Percentiles rank a stretch among this genome's conserved stretches.
These are phyloP conservation scores for Candolleomyces aberdarensis DNA, from an alignment of 768 basidiomycete genomes.

Conservation along the genomic window DNA sequence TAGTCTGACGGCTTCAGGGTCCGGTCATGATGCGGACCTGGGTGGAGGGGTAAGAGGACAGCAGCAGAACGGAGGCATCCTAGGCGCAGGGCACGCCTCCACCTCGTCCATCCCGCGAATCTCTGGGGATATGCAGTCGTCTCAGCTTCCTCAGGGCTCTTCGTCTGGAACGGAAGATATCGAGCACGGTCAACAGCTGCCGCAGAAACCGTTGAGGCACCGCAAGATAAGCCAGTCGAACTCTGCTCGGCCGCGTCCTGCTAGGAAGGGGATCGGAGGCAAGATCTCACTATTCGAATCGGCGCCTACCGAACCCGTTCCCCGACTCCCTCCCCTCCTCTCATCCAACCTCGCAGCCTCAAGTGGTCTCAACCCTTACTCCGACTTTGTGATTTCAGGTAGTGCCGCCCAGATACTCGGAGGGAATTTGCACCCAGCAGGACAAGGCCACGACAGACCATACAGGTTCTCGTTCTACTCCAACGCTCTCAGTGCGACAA, in stretches of 20 bases:
- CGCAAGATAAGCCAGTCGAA: conserved; percentile 88
- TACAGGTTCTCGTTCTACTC: conserved; percentile 99
- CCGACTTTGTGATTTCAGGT: conserved; percentile 21
- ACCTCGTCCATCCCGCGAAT: too few relatives aligned
- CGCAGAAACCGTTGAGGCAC: conserved; percentile 49
- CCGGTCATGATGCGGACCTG: neutral
- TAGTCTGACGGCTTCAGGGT: too few relatives aligned
- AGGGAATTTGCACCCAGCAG: neutral
- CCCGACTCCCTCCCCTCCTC: conserved; percentile 37
- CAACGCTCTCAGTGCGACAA: conserved; percentile 86
- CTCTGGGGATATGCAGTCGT: too few relatives aligned
- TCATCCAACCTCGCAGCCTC: conserved; percentile 25
- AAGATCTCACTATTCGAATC: conserved; percentile 92
- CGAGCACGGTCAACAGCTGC: too few relatives aligned
- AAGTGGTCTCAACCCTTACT: conserved; percentile 18
- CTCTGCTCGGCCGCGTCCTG: conserved; percentile 53
- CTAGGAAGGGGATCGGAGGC: conserved; percentile 59
- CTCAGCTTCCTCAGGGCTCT: too few relatives aligned
- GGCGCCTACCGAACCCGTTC: conserved; percentile 38
- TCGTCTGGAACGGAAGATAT: too few relatives aligned
- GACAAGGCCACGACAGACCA: conserved; percentile 71
- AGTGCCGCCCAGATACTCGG: neutral
- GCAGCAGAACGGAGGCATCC: too few relatives aligned
- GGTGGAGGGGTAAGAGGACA: neutral
- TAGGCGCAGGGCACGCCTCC: too few relatives aligned